Percentiles rank a stretch among this genome's conserved stretches.
phyloP scores from a whole-genome alignment of 495 filamentous ascomycete genomes.

The Aspergillus mulundensis region DNA sequence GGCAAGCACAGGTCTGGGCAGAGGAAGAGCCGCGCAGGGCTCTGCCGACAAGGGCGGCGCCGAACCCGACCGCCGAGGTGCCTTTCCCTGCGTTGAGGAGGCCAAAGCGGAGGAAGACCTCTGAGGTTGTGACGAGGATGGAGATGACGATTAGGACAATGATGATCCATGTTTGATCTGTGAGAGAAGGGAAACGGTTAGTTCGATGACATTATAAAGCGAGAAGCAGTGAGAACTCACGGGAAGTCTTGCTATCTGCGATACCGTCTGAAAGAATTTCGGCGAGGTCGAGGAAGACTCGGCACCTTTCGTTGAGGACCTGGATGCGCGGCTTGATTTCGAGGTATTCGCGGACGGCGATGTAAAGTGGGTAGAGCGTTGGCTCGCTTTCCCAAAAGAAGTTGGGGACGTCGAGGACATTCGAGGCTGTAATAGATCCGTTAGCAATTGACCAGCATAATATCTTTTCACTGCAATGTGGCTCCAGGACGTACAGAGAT shows the following conservation, averaged over 20 bases:
- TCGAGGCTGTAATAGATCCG: conserved; percentile 61
- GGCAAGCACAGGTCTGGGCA: conserved; percentile 4
- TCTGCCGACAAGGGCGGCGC: conserved; percentile 13
- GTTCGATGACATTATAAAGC: not conserved
- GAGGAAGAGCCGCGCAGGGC: conserved; percentile 6
- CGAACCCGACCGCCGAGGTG: conserved; percentile 10
- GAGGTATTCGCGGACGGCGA: conserved; percentile 92
- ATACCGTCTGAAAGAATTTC: conserved; percentile 92
- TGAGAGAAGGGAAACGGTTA: not conserved
- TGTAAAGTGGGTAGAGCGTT: conserved; percentile 89
- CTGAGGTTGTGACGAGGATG: conserved; percentile 84
- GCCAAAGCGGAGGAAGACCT: conserved; percentile 83
- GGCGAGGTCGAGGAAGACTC: conserved; percentile 93
- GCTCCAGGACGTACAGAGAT: conserved; percentile 78
- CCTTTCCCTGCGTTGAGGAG: conserved; percentile 55
- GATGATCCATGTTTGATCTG: conserved; percentile 91
- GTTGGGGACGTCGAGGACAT: conserved; percentile 94
- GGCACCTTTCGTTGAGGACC: conserved; percentile 93
- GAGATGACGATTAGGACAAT: conserved; percentile 88
- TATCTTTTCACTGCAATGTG: not conserved
- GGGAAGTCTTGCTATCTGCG: conserved; percentile 88
- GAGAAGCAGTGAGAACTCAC: conserved; percentile 26
- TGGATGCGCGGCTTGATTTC: conserved; percentile 94
- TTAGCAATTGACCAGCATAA: not conserved
- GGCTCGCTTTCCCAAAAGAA: conserved; percentile 99